A percentile compares a stretch with the other conserved stretches of the same genome.
phyloP scores from a whole-genome alignment of 2,329 filamentous ascomycete species.

The Cytospora paraplurivora region DNA sequence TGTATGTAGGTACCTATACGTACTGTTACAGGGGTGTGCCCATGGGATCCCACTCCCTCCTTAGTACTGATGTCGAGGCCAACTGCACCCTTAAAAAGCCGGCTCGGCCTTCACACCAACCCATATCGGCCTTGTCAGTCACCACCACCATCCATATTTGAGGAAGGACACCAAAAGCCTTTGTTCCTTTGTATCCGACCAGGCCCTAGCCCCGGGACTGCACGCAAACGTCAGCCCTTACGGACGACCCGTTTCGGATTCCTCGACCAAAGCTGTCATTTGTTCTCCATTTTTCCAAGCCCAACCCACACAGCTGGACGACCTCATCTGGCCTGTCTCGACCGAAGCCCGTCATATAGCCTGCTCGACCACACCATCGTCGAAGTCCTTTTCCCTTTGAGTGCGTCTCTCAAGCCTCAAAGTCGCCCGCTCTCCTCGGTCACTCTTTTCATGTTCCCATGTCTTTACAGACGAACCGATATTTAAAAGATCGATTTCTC shows the following conservation, averaged over 20 bases:
- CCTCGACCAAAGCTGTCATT: constrained; percentile 10
- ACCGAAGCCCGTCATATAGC: constrained; percentile 23
- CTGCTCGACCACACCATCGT: constrained; percentile 20
- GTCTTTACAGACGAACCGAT: constrained; percentile 36
- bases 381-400: constrained; percentile 5
- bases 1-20: constrained; percentile 8
- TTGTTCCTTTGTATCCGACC: constrained; percentile 17
- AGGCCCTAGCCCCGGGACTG: constrained; percentile 4
- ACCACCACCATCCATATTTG: constrained; percentile 28
- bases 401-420: constrained; percentile 5
- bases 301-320: constrained; percentile 17
- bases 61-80: constrained; percentile 23
- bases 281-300: constrained; percentile 3
- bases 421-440: not conserved
- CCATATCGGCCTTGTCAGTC: constrained; percentile 25
- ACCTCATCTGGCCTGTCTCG: constrained; percentile 26
- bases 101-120: constrained; percentile 20
- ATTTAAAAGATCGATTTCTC: constrained; percentile 35
- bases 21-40: constrained; percentile 12
- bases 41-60: constrained; percentile 25
- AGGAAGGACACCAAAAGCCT: constrained; percentile 5
- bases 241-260: constrained; percentile 27
- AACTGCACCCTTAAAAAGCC: constrained; percentile 11
- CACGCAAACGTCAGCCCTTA: constrained; percentile 21
- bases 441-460: constrained; percentile 35